Base-by-base conservation (phyloP, 257 asterid genomes). In the Buddleja alternifolia region DNA sequence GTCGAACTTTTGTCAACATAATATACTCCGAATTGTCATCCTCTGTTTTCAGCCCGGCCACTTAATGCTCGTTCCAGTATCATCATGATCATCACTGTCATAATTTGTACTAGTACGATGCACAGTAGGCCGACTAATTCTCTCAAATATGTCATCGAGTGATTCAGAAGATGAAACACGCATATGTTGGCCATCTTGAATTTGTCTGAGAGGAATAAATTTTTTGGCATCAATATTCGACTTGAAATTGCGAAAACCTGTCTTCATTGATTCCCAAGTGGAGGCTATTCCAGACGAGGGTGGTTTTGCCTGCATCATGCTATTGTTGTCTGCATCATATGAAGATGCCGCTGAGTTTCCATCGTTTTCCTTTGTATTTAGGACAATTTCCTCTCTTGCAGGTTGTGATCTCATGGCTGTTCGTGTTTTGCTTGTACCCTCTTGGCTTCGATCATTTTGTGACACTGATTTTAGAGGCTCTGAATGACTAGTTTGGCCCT, bases 221-320 rank as follows among this genome's bases (percentile, higher is more conserved):
- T 44, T 84, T 63, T 77, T 85, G 0, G 85, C 67, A 14, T 87
- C 91, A 2, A 90, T 67, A 16, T 75, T 85, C 19, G 81, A 76
- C 82, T 88, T 86, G 79, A 88, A 73, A 47, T 73, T 84, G 42
- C 60, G 73, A 4, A 90, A 79, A 25, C 94, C 80, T 1, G 36
- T 64, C 83, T 83, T 88, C 88, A 90, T 60, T 10, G 86, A 80
- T 44, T 82, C 80, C 96, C 97, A 88, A 5, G 90, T 80, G 3
- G 87, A 78, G 60, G 84, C 62, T 41, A 80, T 7, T 34, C 78
- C 61, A 7, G 86, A 66, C 48, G 91, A 67, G n/a, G n/a, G n/a
- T 23, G 86, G 47, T 68, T 75, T 80, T 23, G 24, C 67, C 24
- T 16, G 71, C 52, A 32, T 6, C n/a, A n/a, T n/a, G 61, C 41